Base-by-base conservation (phyloP, 192 early-diverging fungal species). In the Radiomyces spectabilis region DNA sequence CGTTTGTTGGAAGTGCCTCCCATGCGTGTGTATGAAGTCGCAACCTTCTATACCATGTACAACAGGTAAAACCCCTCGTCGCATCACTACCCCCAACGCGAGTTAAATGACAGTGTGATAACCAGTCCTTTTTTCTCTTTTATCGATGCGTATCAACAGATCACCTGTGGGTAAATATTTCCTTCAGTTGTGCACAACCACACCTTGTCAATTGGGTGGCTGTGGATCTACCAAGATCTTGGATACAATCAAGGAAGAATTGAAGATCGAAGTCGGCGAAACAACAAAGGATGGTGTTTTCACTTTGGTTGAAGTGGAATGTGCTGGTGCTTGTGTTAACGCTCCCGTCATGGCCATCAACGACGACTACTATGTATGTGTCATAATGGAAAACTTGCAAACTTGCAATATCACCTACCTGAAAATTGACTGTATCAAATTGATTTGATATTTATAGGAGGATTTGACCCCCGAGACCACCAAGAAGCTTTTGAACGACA, bases 31-130 rank as follows among this genome's bases (percentile, higher is more conserved):
- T 98, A 98, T 78, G 95, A 99, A 68, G 97, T 99, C 18, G 97
- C 97, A n/a, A 98, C 95, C 27, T 99, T 99, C 73, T 99, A 99
- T 67, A 99, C 96, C 50, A 99, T 99, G 96, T 99, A 91, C 77
- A 97, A 97, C 80, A 80, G 93, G 81, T 87, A 66, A 44, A 27
- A n/a, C n/a, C n/a, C n/a, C n/a, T n/a, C n/a, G n/a, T n/a, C n/a
- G n/a, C n/a, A n/a, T n/a, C n/a, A n/a, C n/a, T n/a, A n/a, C n/a
- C n/a, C n/a, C n/a, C n/a, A n/a, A n/a, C n/a, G n/a, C n/a, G n/a
- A n/a, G n/a, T n/a, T n/a, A 54, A 22, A 2, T 26, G 29, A 26
- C 0, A 16, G 7, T 1, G 0, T 25, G 26, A 12, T 16, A 53
- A 40, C 29, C 6, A 31, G 21, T 6, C 16, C 18, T 41, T 22